phyloP scores from a whole-genome alignment of 2,329 filamentous ascomycete species.

The Trichoderma sp. region DNA sequence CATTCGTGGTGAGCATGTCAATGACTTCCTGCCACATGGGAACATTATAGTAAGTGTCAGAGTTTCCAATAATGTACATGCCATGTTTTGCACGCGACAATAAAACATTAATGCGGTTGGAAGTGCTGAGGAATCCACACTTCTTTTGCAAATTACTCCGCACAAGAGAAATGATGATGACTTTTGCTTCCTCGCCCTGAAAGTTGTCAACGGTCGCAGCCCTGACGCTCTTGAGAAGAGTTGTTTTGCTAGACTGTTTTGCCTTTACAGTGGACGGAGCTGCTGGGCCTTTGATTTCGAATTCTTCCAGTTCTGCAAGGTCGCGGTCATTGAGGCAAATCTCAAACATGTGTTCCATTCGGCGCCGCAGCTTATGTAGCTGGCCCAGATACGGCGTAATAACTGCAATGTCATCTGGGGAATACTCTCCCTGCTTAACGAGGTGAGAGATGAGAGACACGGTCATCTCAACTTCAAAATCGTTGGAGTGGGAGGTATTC shows the following conservation, averaged over 20 bases:
- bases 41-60: constrained; percentile 56
- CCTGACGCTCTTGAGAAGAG: constrained; percentile 50
- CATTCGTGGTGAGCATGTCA: constrained; percentile 46
- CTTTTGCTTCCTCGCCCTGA: constrained; percentile 73
- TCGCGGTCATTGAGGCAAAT: constrained; percentile 68
- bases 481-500: constrained; percentile 32
- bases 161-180: constrained; percentile 70
- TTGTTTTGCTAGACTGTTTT: not conserved
- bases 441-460: constrained; percentile 65
- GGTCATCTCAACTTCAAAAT: constrained; percentile 65
- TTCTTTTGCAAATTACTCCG: constrained; percentile 62
- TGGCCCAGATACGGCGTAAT: constrained; percentile 67
- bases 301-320: constrained; percentile 50
- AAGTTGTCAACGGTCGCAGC: constrained; percentile 74
- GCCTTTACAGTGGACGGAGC: not conserved
- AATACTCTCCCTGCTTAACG: constrained; percentile 63
- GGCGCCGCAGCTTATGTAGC: constrained; percentile 50
- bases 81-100: constrained; percentile 67
- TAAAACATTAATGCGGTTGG: constrained; percentile 70
- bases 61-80: constrained; percentile 71
- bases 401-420: constrained; percentile 64
- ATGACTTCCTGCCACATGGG: constrained; percentile 66
- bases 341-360: constrained; percentile 52
- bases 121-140: constrained; percentile 65
- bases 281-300: constrained; percentile 31